Evolutionary conservation across 2,329 filamentous ascomycete species (phyloP).

Genomic region (Blumeria hordei): DNA sequence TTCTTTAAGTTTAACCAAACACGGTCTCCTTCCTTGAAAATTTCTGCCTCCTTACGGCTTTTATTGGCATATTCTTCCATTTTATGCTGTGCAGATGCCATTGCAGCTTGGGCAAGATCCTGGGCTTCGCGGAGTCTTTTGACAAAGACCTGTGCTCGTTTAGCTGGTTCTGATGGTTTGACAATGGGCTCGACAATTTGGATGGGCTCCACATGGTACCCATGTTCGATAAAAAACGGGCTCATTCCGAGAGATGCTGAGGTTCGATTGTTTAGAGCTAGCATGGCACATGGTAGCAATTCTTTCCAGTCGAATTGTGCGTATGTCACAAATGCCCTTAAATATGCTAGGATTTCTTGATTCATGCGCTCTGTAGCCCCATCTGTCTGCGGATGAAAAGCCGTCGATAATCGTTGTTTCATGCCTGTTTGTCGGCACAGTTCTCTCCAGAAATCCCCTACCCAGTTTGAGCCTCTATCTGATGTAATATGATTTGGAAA

Average conservation of each 20-base stretch:
- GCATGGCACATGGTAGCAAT: not conserved
- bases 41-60: not conserved
- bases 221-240: not conserved
- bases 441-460: not conserved
- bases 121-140: not conserved
- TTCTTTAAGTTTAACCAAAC: not conserved
- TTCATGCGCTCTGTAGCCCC: not conserved
- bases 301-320: not conserved
- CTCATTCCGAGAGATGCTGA: not conserved
- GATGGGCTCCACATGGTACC: not conserved
- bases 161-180: not conserved
- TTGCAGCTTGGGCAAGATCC: not conserved
- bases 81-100: not conserved
- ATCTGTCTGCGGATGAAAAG: not conserved
- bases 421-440: conserved; percentile 1
- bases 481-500: not conserved
- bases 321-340: not conserved
- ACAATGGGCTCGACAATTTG: not conserved
- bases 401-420: not conserved
- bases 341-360: not conserved
- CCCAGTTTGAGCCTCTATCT: not conserved
- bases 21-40: not conserved
- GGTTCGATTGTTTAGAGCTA: not conserved
- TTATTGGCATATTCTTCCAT: not conserved
- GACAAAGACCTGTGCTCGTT: not conserved